Evolutionary conservation across 371 early-diverging fungal species (phyloP).

Genomic region (Actinomortierella wolfii): DNA sequence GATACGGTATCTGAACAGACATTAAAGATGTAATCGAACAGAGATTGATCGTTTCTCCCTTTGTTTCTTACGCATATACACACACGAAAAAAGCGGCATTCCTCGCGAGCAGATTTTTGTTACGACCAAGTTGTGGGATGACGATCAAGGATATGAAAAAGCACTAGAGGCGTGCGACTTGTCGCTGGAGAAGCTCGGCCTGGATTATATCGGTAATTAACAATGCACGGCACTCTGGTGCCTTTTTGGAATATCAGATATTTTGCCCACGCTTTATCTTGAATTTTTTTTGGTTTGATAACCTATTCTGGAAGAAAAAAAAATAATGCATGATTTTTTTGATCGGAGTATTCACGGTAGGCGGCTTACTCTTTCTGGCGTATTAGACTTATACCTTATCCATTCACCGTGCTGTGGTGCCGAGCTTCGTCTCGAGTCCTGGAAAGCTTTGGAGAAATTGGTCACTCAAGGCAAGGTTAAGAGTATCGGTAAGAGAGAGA

Average conservation of each 20-base stretch:
- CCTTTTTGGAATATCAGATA: too few species aligned
- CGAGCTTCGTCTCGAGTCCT: conserved; percentile 54
- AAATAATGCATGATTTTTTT: too few species aligned
- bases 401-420: conserved; percentile 70
- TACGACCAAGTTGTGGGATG: conserved; percentile 71
- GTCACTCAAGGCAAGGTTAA: conserved; percentile 56
- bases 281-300: too few species aligned
- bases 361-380: too few species aligned
- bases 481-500: conserved; percentile 52
- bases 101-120: conserved; percentile 73
- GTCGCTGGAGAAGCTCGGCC: conserved; percentile 63
- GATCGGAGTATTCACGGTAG: too few species aligned
- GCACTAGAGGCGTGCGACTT: conserved; percentile 56
- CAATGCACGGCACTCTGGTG: too few species aligned
- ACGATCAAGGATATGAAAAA: conserved; percentile 53
- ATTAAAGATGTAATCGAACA: not conserved
- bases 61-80: too few species aligned
- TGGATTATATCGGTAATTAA: conserved; percentile 70
- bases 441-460: conserved; percentile 58
- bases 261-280: too few species aligned
- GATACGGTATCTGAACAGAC: not conserved
- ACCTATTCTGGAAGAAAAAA: not conserved
- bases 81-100: conserved; percentile 44
- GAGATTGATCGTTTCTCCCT: not conserved
- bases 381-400: conserved; percentile 71